Conservation (phyloP, 495 filamentous ascomycete species). For the Extremus antarcticus region DNA sequence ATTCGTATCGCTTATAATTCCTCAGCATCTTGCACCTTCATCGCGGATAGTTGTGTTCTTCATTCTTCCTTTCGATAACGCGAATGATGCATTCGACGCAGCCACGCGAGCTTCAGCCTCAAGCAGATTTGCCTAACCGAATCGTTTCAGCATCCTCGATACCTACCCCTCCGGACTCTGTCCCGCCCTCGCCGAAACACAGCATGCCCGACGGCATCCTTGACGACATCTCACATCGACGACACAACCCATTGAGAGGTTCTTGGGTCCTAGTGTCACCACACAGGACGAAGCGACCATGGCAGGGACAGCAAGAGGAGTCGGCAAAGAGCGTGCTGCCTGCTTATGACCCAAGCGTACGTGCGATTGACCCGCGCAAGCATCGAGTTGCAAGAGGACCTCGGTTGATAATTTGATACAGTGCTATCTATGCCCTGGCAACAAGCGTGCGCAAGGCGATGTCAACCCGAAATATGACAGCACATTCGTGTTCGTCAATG, state of each 20-base stretch:
- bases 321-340: conserved; percentile 68
- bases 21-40: not conserved
- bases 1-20: not conserved
- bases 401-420: conserved; percentile 10
- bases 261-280: conserved; percentile 91
- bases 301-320: conserved; percentile 94
- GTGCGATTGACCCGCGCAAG: conserved; percentile 9
- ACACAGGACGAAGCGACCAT: conserved; percentile 90
- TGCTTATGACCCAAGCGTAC: conserved; percentile 61
- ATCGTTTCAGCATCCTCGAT: not conserved
- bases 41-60: no score
- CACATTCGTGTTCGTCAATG: conserved; percentile 94
- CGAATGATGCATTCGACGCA: not conserved
- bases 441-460: conserved; percentile 83
- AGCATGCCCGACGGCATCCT: conserved; percentile 62
- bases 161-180: not conserved
- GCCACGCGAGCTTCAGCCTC: no score
- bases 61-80: no score
- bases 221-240: conserved; percentile 91
- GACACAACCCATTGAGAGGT: conserved; percentile 83
- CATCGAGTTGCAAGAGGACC: not conserved
- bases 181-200: conserved; percentile 1
- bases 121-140: not conserved
- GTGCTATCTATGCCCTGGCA: conserved; percentile 96
- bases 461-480: conserved; percentile 73